phyloP scores from a whole-genome alignment of 768 basidiomycete species.

The Mycena pura region DNA sequence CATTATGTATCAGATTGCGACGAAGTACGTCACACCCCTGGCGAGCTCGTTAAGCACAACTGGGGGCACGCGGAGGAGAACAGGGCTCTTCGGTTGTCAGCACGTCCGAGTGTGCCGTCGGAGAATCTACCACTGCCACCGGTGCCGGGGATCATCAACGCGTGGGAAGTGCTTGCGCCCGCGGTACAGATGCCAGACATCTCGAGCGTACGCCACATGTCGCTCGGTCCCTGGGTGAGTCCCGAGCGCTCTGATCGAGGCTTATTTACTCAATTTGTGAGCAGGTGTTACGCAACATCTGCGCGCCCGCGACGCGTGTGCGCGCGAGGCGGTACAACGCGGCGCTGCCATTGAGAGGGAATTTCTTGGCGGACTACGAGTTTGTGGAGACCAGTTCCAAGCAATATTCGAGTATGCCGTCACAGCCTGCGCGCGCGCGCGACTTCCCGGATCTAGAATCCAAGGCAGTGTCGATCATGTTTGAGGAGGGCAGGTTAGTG shows the following conservation, averaged over 20 bases:
- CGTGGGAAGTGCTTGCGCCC: constrained; percentile 56
- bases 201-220: constrained; percentile 55
- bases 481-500: constrained; percentile 52
- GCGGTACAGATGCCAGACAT: constrained; percentile 53
- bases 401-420: constrained; percentile 46
- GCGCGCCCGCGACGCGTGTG: constrained; percentile 40
- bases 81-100: constrained; percentile 41
- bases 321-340: constrained; percentile 51
- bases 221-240: constrained; percentile 62
- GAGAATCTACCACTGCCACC: constrained; percentile 40
- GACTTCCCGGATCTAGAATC: constrained; percentile 57
- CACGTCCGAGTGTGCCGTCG: constrained; percentile 41
- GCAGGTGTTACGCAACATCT: constrained; percentile 56
- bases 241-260: background rate
- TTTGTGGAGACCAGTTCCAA: constrained; percentile 52
- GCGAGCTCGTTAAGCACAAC: constrained; percentile 59
- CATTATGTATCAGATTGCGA: constrained; percentile 55
- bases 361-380: constrained; percentile 55
- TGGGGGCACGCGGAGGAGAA: constrained; percentile 45
- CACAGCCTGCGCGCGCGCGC: constrained; percentile 45
- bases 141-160: constrained; percentile 53
- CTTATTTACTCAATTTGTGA: constrained; percentile 25
- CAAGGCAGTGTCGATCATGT: constrained; percentile 51
- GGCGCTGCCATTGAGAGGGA: constrained; percentile 36
- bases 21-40: constrained; percentile 51